Evolutionary conservation across 2,329 filamentous ascomycete species (phyloP), one percentile per base, ranked within the genome.

Genomic region (Tolypocladium nubicola): DNA sequence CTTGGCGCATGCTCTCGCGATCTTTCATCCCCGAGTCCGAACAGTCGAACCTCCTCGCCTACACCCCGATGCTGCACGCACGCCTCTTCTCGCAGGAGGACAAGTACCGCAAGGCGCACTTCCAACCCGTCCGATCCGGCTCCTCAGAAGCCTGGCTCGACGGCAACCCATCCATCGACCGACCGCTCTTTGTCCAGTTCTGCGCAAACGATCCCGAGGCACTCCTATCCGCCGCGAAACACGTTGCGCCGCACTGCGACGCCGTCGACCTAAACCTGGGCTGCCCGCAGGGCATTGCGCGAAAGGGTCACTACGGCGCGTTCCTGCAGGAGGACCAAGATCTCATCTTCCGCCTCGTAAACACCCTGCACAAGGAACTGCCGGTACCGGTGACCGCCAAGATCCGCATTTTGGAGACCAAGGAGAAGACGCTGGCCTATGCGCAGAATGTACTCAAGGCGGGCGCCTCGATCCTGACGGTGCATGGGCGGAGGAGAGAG

Each of bases 31-130:
- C 88, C 1, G 73, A 85, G 7, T 76, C 84, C 53, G 78, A 85
- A 56, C 81, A 83, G 52, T 77, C 79, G 56, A 80, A 79, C 26
- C 76, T 97, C 39, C 82, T 97, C 50, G 89, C 90, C 53, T 99
- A 99, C 70, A 90, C 91, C 1, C 94, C 94, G 53, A 99, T 99
- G 94, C 82, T 96, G 61, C 94, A 99, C 71, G 91, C 94, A 3
- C 88, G 92, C 57, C 80, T 97, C 62, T 99, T 95, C 70, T 79
- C 80, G 50, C 88, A 96, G 61, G 85, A 82, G 13, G 76, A 83
- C 23, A 86, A 86, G 61, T 95, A 96, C 72, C 86, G 93, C 63
- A 80, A 84, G 56, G 77, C 85, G 10, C 86, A 94, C 70, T 97
- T 97, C 72, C 88, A 96, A 65, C 84, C 90, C 1, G 79, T 77